phyloP scores from a whole-genome alignment of 2,329 filamentous ascomycete genomes.

The Macrophomina pseudophaseolina region DNA sequence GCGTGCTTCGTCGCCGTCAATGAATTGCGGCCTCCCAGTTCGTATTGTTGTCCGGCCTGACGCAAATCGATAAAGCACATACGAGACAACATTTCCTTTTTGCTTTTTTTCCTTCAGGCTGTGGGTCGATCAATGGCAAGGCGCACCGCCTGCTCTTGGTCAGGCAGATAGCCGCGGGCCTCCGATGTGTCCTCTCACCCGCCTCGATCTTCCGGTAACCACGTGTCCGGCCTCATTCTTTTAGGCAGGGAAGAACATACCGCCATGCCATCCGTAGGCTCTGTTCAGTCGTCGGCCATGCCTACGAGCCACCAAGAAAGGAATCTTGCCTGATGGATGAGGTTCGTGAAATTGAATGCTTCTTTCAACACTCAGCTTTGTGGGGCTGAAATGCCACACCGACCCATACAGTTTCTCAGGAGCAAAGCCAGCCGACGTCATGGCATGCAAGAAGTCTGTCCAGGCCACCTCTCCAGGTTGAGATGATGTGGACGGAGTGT shows the following conservation, averaged over 20 bases:
- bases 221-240: neutral
- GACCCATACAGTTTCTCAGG: slow-evolving; percentile 65
- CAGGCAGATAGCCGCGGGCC: neutral
- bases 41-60: neutral
- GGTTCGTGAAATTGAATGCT: slow-evolving; percentile 67
- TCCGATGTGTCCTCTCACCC: slow-evolving; percentile 3
- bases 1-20: neutral
- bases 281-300: slow-evolving; percentile 56
- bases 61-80: slow-evolving; percentile 23
- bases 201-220: slow-evolving; percentile 2
- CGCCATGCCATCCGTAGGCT: slow-evolving; percentile 57
- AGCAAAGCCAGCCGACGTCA: slow-evolving; percentile 56
- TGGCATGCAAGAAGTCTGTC: slow-evolving; percentile 60
- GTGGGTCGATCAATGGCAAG: neutral
- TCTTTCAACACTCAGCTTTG: slow-evolving; percentile 47
- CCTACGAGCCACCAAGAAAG: slow-evolving; percentile 52
- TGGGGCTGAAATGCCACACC: slow-evolving; percentile 63
- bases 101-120: neutral
- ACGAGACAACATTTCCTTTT: slow-evolving; percentile 6
- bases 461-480: slow-evolving; percentile 57
- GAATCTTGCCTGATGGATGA: slow-evolving; percentile 60
- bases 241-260: slow-evolving; percentile 46
- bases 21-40: slow-evolving; percentile 5
- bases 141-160: neutral
- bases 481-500: slow-evolving; percentile 39